Conservation (phyloP, 768 basidiomycete genomes). For the Cyathus striatus region DNA sequence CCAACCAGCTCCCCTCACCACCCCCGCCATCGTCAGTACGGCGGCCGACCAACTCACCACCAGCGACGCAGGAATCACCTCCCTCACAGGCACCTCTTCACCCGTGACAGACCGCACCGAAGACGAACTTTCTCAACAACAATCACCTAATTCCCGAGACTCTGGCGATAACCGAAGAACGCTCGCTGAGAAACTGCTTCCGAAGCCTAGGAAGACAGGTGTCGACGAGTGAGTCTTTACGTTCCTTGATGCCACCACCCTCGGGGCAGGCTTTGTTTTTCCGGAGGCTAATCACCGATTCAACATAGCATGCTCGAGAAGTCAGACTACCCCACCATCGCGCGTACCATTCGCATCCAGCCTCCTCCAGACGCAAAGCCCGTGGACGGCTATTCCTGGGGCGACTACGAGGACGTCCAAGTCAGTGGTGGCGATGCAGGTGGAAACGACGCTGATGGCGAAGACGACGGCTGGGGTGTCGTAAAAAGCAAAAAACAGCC, state of each 20-base stretch:
- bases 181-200: constrained; percentile 60
- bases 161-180: constrained; percentile 28
- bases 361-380: constrained; percentile 54
- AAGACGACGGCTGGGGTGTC: constrained; percentile 79
- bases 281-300: constrained; percentile 1
- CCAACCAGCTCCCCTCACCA: constrained; percentile 10
- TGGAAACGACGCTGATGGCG: constrained; percentile 59
- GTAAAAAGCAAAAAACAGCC: constrained; percentile 60
- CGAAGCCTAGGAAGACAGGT: constrained; percentile 58
- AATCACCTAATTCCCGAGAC: constrained; percentile 19
- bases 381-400: constrained; percentile 67
- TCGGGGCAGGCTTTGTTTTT: constrained; percentile 8
- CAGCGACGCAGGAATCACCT: constrained; percentile 48
- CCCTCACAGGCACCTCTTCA: constrained; percentile 32
- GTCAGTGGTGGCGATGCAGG: constrained; percentile 30
- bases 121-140: constrained; percentile 20
- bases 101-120: constrained; percentile 27
- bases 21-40: constrained; percentile 8
- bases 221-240: constrained; percentile 60
- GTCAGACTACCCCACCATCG: constrained; percentile 45
- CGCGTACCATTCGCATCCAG: constrained; percentile 69
- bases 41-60: constrained; percentile 30
- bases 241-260: too few relatives aligned
- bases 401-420: constrained; percentile 68
- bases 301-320: constrained; percentile 55